These are phyloP conservation scores for Beauveria rudraprayagi DNA, from an alignment of 2,329 filamentous ascomycete genomes.

Conservation along the genomic window DNA sequence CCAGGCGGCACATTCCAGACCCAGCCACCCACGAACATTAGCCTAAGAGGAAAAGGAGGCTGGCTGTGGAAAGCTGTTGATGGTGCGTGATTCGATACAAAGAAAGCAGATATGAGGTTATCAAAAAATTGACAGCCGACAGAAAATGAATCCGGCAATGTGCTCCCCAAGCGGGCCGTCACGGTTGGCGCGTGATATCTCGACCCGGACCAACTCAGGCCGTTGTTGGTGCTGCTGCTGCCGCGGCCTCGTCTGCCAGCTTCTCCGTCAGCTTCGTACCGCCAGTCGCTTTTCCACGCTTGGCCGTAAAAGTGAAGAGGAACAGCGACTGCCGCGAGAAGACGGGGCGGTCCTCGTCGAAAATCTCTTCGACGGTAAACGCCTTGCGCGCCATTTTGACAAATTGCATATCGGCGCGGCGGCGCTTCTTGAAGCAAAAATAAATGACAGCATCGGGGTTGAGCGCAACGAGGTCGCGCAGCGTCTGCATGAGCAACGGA, in stretches of 20 bases:
- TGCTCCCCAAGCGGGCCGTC: too few relatives aligned
- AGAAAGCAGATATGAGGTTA: not conserved
- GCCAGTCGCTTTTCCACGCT: conserved; percentile 13
- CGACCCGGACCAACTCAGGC: too few relatives aligned
- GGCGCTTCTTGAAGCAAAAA: conserved; percentile 93
- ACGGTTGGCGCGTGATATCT: too few relatives aligned
- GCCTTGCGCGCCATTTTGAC: conserved; percentile 61
- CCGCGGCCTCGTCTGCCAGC: not conserved
- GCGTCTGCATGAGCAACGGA: conserved; percentile 71
- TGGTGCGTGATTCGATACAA: too few relatives aligned
- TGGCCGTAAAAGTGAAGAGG: conserved; percentile 49
- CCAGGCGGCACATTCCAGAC: not conserved
- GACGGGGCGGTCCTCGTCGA: conserved; percentile 50
- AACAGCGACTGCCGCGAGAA: conserved; percentile 53
- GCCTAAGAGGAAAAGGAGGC: not conserved
- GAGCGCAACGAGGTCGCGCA: conserved; percentile 64
- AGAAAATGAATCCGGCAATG: not conserved
- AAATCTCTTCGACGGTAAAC: conserved; percentile 55
- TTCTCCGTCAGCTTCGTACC: too few relatives aligned
- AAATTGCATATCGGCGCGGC: conserved; percentile 71
- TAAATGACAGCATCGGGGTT: conserved; percentile 57
- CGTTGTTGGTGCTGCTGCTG: not conserved
- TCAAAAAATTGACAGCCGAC: not conserved
- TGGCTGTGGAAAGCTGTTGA: not conserved
- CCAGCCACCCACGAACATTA: not conserved